Percentiles rank a stretch among this genome's conserved stretches.
Evolutionary conservation across 2,329 filamentous ascomycete species (phyloP).

Genomic region (Zymoseptoria tritici): DNA sequence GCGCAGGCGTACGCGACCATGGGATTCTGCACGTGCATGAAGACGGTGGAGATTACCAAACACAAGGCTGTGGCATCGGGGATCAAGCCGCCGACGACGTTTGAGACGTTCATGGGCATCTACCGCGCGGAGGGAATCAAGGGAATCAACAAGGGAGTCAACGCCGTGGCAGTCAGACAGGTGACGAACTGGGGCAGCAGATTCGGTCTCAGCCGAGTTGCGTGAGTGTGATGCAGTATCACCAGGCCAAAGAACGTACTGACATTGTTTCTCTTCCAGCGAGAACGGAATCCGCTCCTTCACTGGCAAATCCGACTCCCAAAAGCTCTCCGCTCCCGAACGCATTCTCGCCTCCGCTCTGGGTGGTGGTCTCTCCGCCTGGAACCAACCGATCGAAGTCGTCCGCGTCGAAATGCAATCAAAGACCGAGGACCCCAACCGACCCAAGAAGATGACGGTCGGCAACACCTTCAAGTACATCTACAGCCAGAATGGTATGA

Average conservation of each 20-base stretch:
- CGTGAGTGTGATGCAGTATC: conserved; percentile 31
- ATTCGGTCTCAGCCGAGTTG: conserved; percentile 87
- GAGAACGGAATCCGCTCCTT: conserved; percentile 76
- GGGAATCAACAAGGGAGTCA: conserved; percentile 98
- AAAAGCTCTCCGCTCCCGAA: conserved; percentile 72
- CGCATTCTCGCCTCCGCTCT: conserved; percentile 82
- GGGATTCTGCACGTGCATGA: conserved; percentile 99
- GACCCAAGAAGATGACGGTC: conserved; percentile 98
- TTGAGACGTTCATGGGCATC: conserved; percentile 93
- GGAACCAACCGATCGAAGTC: conserved; percentile 99
- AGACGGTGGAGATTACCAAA: conserved; percentile 99
- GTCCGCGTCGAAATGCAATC: conserved; percentile 99
- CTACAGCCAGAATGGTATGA: conserved; percentile 78
- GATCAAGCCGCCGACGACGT: conserved; percentile 80
- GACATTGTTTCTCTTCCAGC: conserved; percentile 11
- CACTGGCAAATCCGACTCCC: conserved; percentile 69
- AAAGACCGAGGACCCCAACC: conserved; percentile 95
- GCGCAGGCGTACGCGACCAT: conserved; percentile 98
- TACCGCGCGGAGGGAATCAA: conserved; percentile 88
- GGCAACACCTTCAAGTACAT: conserved; percentile 78
- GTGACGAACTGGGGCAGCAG: conserved; percentile 99
- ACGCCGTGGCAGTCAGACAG: conserved; percentile 95
- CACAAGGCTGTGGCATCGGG: conserved; percentile 84
- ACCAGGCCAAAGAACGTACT: background rate
- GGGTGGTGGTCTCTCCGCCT: conserved; percentile 90